Evolutionary conservation across 257 asterid species (phyloP).

Genomic region (Penstemon eatonii): DNA sequence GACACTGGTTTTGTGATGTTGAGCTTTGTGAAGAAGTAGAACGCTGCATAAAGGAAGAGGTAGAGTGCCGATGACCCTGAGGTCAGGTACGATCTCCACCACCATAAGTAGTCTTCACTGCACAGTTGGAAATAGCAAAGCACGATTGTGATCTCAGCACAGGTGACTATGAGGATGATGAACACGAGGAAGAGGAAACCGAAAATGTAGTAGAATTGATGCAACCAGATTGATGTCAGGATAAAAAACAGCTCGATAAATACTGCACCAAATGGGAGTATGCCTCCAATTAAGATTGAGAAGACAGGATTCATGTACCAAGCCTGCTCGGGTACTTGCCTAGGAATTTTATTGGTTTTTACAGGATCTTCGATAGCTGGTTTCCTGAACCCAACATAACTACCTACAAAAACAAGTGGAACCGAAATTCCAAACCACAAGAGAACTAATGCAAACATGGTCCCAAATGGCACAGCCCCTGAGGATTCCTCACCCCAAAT

Average conservation of each 20-base stretch:
- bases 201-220: constrained; percentile 86
- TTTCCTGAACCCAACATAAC: constrained; percentile 73
- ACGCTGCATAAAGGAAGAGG: constrained; percentile 77
- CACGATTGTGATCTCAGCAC: constrained; percentile 87
- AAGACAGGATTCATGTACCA: constrained; percentile 87
- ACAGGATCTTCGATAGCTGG: constrained; percentile 87
- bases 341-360: constrained; percentile 84
- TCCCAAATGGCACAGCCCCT: constrained; percentile 90
- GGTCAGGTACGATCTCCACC: constrained; percentile 93
- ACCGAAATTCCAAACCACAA: constrained; percentile 89
- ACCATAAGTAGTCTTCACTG: constrained; percentile 92
- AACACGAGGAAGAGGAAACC: constrained; percentile 85
- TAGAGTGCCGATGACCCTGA: constrained; percentile 82
- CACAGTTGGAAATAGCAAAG: constrained; percentile 94
- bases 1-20: constrained; percentile 83
- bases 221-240: constrained; percentile 89
- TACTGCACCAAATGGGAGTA: constrained; percentile 92
- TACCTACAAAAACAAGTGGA: constrained; percentile 85
- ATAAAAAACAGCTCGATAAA: constrained; percentile 87
- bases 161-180: constrained; percentile 73
- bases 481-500: constrained; percentile 93
- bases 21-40: constrained; percentile 89
- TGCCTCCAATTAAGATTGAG: constrained; percentile 83
- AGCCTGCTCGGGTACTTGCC: constrained; percentile 86
- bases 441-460: constrained; percentile 75